phyloP scores from a whole-genome alignment of 176 grass and related monocot species.

The Oryza meyeriana region DNA sequence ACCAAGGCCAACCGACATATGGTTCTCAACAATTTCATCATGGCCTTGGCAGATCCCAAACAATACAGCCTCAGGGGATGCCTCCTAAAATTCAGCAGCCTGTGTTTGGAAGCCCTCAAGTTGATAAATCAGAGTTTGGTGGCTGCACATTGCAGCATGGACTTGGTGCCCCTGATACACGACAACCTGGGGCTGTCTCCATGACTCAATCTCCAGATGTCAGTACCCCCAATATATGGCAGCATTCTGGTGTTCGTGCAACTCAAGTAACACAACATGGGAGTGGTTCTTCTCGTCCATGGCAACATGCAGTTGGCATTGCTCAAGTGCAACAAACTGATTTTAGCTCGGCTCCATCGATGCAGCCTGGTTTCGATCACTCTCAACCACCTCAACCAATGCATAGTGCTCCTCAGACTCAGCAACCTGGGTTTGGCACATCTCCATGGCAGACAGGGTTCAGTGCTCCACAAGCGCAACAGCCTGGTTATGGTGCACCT shows the following conservation, averaged over 20 bases:
- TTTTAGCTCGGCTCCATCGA: slow-evolving; percentile 6
- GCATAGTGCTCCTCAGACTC: background rate
- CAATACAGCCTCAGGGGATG: background rate
- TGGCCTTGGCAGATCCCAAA: slow-evolving; percentile 7
- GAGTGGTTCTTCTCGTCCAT: background rate
- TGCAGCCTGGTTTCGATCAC: background rate
- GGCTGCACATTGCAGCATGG: background rate
- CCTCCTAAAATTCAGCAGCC: slow-evolving; percentile 14
- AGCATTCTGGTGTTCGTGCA: background rate
- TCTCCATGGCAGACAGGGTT: slow-evolving; percentile 5
- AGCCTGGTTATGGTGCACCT: slow-evolving; percentile 19
- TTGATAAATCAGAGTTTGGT: background rate
- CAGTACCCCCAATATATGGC: slow-evolving; percentile 13
- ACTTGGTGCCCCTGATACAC: background rate
- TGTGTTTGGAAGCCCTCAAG: background rate
- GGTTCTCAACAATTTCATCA: slow-evolving; percentile 20
- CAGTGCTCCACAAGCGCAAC: slow-evolving; percentile 11
- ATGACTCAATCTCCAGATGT: background rate
- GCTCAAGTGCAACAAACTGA: slow-evolving; percentile 16
- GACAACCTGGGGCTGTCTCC: background rate
- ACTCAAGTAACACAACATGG: slow-evolving; percentile 13
- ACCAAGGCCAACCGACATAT: slow-evolving; percentile 22
- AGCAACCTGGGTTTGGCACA: background rate
- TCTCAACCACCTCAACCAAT: background rate
- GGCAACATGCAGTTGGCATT: background rate